phyloP scores from a whole-genome alignment of 768 basidiomycete species.

The Gautieria morchelliformis region DNA sequence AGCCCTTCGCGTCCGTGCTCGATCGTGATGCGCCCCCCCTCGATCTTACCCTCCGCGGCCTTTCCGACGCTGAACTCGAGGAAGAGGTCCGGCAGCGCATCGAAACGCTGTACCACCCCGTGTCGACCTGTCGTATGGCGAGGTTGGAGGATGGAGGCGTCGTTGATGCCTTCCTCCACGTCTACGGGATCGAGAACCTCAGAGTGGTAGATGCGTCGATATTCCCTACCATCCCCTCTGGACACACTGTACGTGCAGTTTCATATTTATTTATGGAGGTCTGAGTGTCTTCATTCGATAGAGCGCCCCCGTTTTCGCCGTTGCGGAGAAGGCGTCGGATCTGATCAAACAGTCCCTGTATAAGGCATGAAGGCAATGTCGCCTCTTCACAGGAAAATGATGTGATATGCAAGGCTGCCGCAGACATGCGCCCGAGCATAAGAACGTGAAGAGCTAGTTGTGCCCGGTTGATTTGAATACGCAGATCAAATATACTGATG shows the following conservation, averaged over 20 bases:
- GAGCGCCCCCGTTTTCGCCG: constrained; percentile 10
- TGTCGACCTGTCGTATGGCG: constrained; percentile 31
- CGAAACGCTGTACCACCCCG: constrained; percentile 36
- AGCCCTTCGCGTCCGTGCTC: constrained; percentile 29
- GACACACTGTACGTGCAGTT: constrained; percentile 32
- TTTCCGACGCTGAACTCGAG: constrained; percentile 27
- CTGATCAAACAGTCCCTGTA: constrained; percentile 8
- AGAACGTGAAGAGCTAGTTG: too few species aligned
- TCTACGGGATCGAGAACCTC: constrained; percentile 33
- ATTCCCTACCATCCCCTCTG: constrained; percentile 32
- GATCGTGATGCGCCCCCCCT: constrained; percentile 18
- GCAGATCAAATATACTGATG: too few species aligned
- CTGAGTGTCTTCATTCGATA: background rate
- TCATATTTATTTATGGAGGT: background rate
- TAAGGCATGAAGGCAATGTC: too few species aligned
- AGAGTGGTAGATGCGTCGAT: constrained; percentile 39
- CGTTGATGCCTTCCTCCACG: constrained; percentile 32
- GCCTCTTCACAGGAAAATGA: too few species aligned
- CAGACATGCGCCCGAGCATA: too few species aligned
- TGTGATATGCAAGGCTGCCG: too few species aligned
- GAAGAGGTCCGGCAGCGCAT: constrained; percentile 23
- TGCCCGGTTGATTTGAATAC: too few species aligned
- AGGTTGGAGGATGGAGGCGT: constrained; percentile 29
- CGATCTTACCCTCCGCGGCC: constrained; percentile 14
- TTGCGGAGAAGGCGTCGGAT: constrained; percentile 16